Evolutionary conservation across 2,329 filamentous ascomycete genomes (phyloP).

Genomic region (Aspergillus hortae): DNA sequence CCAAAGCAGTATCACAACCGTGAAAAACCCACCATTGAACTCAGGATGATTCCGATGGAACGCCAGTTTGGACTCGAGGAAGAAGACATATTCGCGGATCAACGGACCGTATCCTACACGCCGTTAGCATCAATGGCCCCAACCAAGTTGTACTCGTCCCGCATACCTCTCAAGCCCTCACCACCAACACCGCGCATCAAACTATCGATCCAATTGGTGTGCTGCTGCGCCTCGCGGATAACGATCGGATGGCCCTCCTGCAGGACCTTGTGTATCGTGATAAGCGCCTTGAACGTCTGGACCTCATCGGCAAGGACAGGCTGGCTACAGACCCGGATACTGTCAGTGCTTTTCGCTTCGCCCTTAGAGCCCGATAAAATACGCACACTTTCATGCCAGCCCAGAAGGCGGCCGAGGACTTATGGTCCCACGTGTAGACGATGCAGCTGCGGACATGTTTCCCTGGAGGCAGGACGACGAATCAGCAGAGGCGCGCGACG

Average conservation of each 20-base stretch:
- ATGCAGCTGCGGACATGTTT: conserved; percentile 99
- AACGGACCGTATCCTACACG: conserved; percentile 71
- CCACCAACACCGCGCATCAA: conserved; percentile 77
- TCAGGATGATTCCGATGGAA: conserved; percentile 96
- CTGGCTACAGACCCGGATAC: conserved; percentile 57
- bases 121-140: conserved; percentile 7
- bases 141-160: background rate
- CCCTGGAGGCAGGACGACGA: conserved; percentile 37
- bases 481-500: background rate
- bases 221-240: conserved; percentile 81
- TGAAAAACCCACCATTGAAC: conserved; percentile 70
- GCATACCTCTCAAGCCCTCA: conserved; percentile 72
- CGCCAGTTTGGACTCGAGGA: conserved; percentile 87
- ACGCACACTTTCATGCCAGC: conserved; percentile 95
- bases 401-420: conserved; percentile 93
- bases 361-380: background rate
- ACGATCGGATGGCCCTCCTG: conserved; percentile 92
- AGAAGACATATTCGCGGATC: conserved; percentile 96
- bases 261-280: conserved; percentile 94
- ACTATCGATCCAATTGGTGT: conserved; percentile 89
- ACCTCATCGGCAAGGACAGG: conserved; percentile 98
- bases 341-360: background rate
- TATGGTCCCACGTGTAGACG: conserved; percentile 99
- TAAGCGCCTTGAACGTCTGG: conserved; percentile 97
- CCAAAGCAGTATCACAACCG: background rate